Conservation (phyloP, 1,284 basidiomycete genomes). For the Fomitopsis pinicola region DNA sequence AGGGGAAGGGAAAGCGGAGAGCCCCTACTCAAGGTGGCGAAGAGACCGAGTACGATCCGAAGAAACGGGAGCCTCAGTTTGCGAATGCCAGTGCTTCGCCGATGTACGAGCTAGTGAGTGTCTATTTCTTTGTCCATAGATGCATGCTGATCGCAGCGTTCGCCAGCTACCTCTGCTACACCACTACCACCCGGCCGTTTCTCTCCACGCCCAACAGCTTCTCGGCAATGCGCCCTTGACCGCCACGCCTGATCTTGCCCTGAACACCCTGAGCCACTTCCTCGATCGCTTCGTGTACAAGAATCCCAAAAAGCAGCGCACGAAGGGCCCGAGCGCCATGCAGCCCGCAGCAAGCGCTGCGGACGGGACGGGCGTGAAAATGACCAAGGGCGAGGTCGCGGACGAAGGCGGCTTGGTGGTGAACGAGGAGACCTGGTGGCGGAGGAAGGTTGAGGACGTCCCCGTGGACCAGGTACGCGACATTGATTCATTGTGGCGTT, state of each 20-base stretch:
- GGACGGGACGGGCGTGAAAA: constrained; percentile 63
- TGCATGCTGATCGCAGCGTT: neutral
- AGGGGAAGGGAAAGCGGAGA: constrained; percentile 25
- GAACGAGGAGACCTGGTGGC: constrained; percentile 81
- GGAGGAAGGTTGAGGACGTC: constrained; percentile 67
- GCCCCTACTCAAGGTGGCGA: constrained; percentile 32
- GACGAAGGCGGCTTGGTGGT: constrained; percentile 45
- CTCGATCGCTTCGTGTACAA: constrained; percentile 80
- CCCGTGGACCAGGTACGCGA: constrained; percentile 78
- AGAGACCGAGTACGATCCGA: constrained; percentile 71
- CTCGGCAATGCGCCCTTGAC: constrained; percentile 69
- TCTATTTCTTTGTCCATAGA: neutral
- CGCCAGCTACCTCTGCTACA: constrained; percentile 69
- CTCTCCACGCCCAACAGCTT: constrained; percentile 84
- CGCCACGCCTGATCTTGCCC: constrained; percentile 83
- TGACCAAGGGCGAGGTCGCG: constrained; percentile 63
- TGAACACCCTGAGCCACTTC: constrained; percentile 82
- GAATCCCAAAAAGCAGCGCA: constrained; percentile 84
- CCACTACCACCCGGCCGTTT: constrained; percentile 92
- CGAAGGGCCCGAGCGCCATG: constrained; percentile 87
- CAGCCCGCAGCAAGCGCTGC: constrained; percentile 79
- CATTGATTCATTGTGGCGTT: neutral
- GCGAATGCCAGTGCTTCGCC: constrained; percentile 81
- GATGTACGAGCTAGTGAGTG: constrained; percentile 83
- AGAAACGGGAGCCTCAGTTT: constrained; percentile 89